Conservation (phyloP, 228 moss, liverwort and hornwort species). For the Sphagnum magellanicum region DNA sequence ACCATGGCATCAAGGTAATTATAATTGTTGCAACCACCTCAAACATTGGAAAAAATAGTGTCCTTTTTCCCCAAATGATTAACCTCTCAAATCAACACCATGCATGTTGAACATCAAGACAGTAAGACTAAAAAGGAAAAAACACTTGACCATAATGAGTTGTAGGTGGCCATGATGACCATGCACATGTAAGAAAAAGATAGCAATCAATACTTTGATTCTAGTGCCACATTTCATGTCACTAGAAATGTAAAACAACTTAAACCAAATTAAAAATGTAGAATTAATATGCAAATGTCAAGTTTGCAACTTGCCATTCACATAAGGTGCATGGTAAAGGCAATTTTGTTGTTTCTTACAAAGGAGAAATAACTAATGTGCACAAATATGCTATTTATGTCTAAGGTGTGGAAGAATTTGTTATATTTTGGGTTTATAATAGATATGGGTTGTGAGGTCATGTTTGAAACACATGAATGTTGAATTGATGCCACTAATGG, state of each 20-base stretch:
- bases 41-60: neutral
- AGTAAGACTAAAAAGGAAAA: neutral
- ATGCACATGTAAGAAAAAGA: neutral
- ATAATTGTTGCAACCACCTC: neutral
- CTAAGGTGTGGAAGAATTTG: neutral
- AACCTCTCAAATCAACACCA: neutral
- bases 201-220: neutral
- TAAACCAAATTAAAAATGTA: neutral
- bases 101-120: neutral
- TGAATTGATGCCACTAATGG: neutral
- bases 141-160: neutral
- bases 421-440: neutral
- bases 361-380: neutral
- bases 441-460: neutral
- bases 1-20: neutral
- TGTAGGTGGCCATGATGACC: neutral
- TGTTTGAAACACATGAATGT: neutral
- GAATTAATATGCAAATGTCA: neutral
- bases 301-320: neutral
- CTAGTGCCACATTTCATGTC: neutral
- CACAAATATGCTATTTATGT: neutral
- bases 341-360: neutral
- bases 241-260: neutral
- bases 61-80: neutral
- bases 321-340: neutral